Evolutionary conservation across 1,139 yeast genomes (phyloP), one percentile per base, ranked within the genome.

Genomic region (Lodderomyces jiufengensis): DNA sequence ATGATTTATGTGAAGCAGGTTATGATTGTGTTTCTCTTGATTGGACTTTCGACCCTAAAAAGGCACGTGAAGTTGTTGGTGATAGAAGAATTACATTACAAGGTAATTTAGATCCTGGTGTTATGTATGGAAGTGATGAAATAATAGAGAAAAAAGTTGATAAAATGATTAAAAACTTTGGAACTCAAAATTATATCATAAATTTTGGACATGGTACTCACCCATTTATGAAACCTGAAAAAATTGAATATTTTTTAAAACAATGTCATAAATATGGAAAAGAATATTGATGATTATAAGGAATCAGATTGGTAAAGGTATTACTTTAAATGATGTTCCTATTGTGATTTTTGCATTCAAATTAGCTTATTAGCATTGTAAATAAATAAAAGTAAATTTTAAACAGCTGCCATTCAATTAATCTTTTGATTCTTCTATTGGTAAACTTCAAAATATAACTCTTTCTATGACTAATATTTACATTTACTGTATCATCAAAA

Each of bases 141-240:
- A 70, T 74, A 24, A 92, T 94, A 48, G 70, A 92, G 18, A 61
- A 71, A 42, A 88, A 88, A 62, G 95, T 86, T 18, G 85, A 85
- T 61, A 73, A 72, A 45, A 92, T 92, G 98, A 82, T 92, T 45
- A 61, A 71, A 44, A 95, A 92, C 6, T 92, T 92, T 54, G 97
- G 97, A 20, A 88, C 87, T 57, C 80, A 85, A 55, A 77, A 82
- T 54, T 92, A 92, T 62, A 90, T 92, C 46, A 82, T 90, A 48
- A 92, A 92, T 64, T 84, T 92, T 57, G 98, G 98, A 32, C 98
- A 92, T 54, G 98, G 98, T 21, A 92, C 97, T 23, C 97, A 88
- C 57, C 97, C 97, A 16, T 86, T 85, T 61, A 86, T 92, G 95
- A 84, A 86, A 47, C 95, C 97, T 8, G 95, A 84, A 46, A 84